Percentiles rank a stretch among this genome's conserved stretches.
These are phyloP conservation scores for Laetiporus sulphureus DNA, from an alignment of 1,284 basidiomycete species.

Conservation along the genomic window DNA sequence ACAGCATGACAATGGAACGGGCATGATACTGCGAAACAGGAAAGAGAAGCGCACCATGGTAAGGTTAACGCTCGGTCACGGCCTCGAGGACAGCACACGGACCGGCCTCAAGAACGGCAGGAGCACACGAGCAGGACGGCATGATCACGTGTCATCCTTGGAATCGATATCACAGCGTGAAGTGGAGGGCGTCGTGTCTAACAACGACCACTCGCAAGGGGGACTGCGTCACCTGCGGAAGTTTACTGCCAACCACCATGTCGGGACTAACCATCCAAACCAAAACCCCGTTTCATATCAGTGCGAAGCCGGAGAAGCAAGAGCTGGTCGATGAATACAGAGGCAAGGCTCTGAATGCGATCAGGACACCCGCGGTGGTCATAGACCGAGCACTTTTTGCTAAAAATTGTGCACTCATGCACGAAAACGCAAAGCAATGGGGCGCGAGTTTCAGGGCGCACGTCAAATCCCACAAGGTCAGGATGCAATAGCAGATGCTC, in stretches of 20 bases:
- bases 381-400: slow-evolving; percentile 69
- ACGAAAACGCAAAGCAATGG: slow-evolving; percentile 53
- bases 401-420: slow-evolving; percentile 70
- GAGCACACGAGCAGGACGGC: no score
- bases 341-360: slow-evolving; percentile 47
- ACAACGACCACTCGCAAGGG: not conserved
- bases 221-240: not conserved
- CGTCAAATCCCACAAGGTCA: slow-evolving; percentile 78
- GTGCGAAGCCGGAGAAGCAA: slow-evolving; percentile 42
- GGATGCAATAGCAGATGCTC: not conserved
- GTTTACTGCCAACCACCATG: not conserved
- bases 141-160: no score
- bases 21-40: no score
- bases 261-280: slow-evolving; percentile 30
- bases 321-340: slow-evolving; percentile 52
- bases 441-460: slow-evolving; percentile 74
- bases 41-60: not conserved
- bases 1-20: no score
- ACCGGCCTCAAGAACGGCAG: no score
- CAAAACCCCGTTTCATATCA: slow-evolving; percentile 40
- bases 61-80: not conserved
- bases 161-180: no score
- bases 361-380: slow-evolving; percentile 76
- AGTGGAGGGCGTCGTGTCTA: not conserved
- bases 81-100: not conserved